Evolutionary conservation across 257 asterid genomes (phyloP), one percentile per base, ranked within the genome.

Genomic region (Cinchona pubescens): DNA sequence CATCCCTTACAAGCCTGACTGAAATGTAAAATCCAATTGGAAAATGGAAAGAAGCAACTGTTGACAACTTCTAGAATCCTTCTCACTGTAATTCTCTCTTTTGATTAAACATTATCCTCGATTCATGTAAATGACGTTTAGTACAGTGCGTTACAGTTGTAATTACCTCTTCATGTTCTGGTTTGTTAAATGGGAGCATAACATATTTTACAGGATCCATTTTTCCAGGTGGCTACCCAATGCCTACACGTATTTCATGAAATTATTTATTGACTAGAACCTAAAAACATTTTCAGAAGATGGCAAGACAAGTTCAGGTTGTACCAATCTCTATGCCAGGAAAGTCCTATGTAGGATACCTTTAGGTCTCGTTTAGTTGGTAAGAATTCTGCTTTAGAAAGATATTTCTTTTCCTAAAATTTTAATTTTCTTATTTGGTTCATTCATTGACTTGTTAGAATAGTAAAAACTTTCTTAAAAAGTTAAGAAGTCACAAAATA

Each of bases 151-250:
- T 37, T 51, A 51, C 29, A 7, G 65, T 45, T 18, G 25, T 11
- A 27, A 37, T 78, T 88, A 92, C 99, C 96, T 91, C 97, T 79
- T 82, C 82, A 0, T 86, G 89, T 82, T 95, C 98, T 73, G 91
- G n/a, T n/a, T n/a, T n/a, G n/a, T n/a, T n/a, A n/a, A n/a, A n/a
- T n/a, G n/a, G n/a, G n/a, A n/a, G n/a, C 78, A 95, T 89, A 74
- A 95, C 99, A 83, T 74, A 95, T 76, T 67, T 92, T 53, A 83
- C 86, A 12, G 96, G 85, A 69, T 91, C 90, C 98, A 90, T 92
- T 83, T 89, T 92, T 67, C 96, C 98, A 0, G 96, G 96, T 61
- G 98, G 99, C 84, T 97, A 88, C 43, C 99, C 98, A 69, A 92
- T 92, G 80, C 97, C 98, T 91, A 70, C 51, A 37, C 69, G 69